Evolutionary conservation across 331 rosid genomes (phyloP).

Genomic region (Acacia pycnantha): DNA sequence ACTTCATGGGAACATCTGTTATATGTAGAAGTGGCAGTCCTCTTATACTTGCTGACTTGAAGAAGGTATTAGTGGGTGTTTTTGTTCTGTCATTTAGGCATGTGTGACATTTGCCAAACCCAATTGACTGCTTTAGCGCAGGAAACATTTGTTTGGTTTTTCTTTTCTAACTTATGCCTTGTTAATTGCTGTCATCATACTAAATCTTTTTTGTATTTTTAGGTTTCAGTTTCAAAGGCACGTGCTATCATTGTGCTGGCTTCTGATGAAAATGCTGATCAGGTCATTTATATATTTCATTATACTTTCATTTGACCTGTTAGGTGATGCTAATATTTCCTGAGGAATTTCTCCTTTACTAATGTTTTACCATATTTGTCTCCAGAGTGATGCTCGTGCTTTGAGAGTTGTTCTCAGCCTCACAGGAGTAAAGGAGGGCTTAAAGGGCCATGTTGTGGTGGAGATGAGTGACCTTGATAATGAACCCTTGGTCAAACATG

Average conservation of each 20-base stretch:
- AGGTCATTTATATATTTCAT: conserved; percentile 51
- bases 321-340: conserved; percentile 15
- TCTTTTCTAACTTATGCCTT: not conserved
- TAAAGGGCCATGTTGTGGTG: conserved; percentile 89
- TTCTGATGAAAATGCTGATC: conserved; percentile 94
- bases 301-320: conserved; percentile 24
- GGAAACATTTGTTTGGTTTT: conserved; percentile 8
- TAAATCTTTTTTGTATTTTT: conserved; percentile 15
- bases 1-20: conserved; percentile 95
- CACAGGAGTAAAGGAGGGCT: conserved; percentile 89
- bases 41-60: conserved; percentile 90
- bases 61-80: conserved; percentile 59
- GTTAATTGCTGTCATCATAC: conserved; percentile 10
- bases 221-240: conserved; percentile 99
- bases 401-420: conserved; percentile 98
- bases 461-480: conserved; percentile 99
- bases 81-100: not conserved
- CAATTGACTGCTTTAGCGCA: conserved; percentile 1
- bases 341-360: conserved; percentile 25
- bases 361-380: conserved; percentile 23
- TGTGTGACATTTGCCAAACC: conserved; percentile 16
- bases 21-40: conserved; percentile 99
- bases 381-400: conserved; percentile 97
- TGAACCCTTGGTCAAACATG: conserved; percentile 96
- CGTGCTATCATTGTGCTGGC: conserved; percentile 98